phyloP scores from a whole-genome alignment of 805 yeast genomes.

The Starmerella bombi region DNA sequence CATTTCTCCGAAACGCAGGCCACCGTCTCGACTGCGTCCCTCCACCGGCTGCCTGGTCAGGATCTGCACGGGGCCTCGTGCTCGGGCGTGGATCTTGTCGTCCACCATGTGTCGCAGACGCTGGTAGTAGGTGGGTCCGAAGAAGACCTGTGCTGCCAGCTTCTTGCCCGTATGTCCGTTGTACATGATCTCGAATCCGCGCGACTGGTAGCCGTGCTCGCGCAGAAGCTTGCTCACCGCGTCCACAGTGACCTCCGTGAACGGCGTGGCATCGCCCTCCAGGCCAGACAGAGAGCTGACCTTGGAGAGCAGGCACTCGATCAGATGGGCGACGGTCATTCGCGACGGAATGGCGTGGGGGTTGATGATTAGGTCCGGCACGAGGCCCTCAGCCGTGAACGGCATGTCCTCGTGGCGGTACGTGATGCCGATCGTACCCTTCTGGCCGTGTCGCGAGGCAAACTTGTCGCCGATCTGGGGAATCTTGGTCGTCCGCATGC shows the following conservation, averaged over 20 bases:
- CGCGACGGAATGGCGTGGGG: slow-evolving; percentile 99
- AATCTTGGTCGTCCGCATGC: slow-evolving; percentile 96
- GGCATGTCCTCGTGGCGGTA: slow-evolving; percentile 99
- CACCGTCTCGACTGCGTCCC: slow-evolving; percentile 99
- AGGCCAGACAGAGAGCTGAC: slow-evolving; percentile 89
- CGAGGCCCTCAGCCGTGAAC: slow-evolving; percentile 85
- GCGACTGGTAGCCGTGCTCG: slow-evolving; percentile 92
- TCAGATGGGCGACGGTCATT: slow-evolving; percentile 99
- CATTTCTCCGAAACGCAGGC: slow-evolving; percentile 98
- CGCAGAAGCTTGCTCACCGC: slow-evolving; percentile 84
- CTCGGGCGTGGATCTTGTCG: slow-evolving; percentile 97
- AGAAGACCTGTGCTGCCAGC: slow-evolving; percentile 94
- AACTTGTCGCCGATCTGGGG: slow-evolving; percentile 99
- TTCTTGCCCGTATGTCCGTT: slow-evolving; percentile 98
- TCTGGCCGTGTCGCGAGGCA: slow-evolving; percentile 99
- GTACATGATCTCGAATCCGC: slow-evolving; percentile 98
- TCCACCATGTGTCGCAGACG: slow-evolving; percentile 98
- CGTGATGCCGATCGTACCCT: slow-evolving; percentile 99
- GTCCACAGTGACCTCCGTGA: slow-evolving; percentile 95
- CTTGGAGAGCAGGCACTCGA: slow-evolving; percentile 91
- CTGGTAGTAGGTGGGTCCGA: slow-evolving; percentile 99
- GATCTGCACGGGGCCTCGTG: slow-evolving; percentile 97
- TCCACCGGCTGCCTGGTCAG: slow-evolving; percentile 97
- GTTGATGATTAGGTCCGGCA: slow-evolving; percentile 92
- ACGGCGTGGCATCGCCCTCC: slow-evolving; percentile 99